Percentiles rank a stretch among this genome's conserved stretches.
Conservation (phyloP, 169 alveolate species). For the Plasmodium gallinaceum region DNA sequence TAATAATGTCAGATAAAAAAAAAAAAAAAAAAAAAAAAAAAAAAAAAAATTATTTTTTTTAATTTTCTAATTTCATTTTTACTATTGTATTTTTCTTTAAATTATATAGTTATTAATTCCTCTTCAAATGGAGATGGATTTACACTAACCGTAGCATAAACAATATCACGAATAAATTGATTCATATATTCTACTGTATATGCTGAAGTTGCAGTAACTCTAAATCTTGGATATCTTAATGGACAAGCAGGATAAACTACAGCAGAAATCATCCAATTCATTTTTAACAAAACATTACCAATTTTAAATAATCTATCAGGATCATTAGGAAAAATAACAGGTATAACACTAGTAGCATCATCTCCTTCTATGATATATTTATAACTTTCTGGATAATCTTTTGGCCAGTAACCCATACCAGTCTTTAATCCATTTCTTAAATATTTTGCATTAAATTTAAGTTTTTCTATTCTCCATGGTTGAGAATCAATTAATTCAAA, state of each 20-base stretch:
- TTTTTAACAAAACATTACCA: conserved; percentile 67
- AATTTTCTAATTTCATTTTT: no score
- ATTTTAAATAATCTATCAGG: conserved; percentile 81
- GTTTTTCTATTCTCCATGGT: conserved; percentile 80
- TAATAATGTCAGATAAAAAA: no score
- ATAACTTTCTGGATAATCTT: conserved; percentile 82
- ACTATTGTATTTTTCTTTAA: no score
- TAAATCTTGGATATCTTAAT: conserved; percentile 79
- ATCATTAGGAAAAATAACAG: conserved; percentile 85
- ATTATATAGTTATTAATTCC: background rate
- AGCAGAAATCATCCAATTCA: conserved; percentile 82
- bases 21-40: no score
- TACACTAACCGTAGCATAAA: conserved; percentile 78
- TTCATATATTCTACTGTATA: conserved; percentile 81
- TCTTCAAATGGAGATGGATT: conserved; percentile 77
- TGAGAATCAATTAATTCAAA: conserved; percentile 82
- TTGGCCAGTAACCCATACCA: conserved; percentile 85
- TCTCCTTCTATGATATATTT: conserved; percentile 83
- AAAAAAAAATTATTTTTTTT: no score
- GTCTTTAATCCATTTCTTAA: conserved; percentile 79
- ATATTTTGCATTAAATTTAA: conserved; percentile 79
- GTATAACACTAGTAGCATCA: conserved; percentile 84
- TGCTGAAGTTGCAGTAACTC: conserved; percentile 86
- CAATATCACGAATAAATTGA: conserved; percentile 81
- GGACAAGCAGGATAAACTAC: conserved; percentile 88